A percentile compares a stretch with the other conserved stretches of the same genome.
Conservation (phyloP, 306 rosid genomes). For the Rubus parviflorus region DNA sequence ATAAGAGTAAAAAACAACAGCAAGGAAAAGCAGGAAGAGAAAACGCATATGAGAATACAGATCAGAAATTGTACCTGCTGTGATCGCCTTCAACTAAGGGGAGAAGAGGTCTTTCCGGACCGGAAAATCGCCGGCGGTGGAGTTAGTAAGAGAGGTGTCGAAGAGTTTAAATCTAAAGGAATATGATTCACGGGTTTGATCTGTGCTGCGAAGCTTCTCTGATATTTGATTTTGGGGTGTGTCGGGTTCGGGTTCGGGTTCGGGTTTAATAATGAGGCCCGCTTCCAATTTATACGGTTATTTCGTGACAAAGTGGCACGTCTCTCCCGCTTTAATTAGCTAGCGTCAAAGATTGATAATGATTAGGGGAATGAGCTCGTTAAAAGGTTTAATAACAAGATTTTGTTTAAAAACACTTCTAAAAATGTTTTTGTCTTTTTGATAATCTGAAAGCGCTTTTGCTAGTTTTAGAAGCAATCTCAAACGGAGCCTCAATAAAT, state of each 20-base stretch:
- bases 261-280: neutral
- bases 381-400: too few relatives aligned
- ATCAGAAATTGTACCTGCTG: constrained; percentile 14
- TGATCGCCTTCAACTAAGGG: neutral
- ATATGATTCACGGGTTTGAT: neutral
- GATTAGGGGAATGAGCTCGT: too few relatives aligned
- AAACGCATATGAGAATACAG: neutral
- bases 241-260: constrained; percentile 13
- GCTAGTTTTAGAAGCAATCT: too few relatives aligned
- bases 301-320: neutral
- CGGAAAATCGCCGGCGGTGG: constrained; percentile 13
- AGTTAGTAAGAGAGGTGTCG: neutral
- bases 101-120: constrained; percentile 9
- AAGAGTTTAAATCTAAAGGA: neutral
- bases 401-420: too few relatives aligned
- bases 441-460: too few relatives aligned
- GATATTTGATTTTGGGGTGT: neutral
- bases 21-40: neutral
- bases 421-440: too few relatives aligned
- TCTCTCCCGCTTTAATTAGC: neutral
- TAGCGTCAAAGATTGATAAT: too few relatives aligned
- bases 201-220: neutral
- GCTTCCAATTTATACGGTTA: neutral
- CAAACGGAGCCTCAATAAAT: too few relatives aligned
- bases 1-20: neutral